Evolutionary conservation across 2,329 filamentous ascomycete genomes (phyloP).

Genomic region (Sporothrix phasma): DNA sequence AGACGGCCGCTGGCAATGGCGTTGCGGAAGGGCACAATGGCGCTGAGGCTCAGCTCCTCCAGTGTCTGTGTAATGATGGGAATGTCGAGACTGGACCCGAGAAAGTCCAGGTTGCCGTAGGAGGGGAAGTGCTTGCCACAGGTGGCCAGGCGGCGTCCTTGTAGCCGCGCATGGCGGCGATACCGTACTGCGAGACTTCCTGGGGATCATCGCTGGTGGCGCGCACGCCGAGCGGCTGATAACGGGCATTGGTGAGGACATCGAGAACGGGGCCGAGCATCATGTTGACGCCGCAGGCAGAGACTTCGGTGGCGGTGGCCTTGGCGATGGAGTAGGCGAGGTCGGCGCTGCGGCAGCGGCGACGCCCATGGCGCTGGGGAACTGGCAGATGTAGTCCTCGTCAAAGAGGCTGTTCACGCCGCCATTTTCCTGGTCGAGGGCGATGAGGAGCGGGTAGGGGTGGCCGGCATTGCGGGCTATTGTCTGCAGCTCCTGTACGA

Average conservation of each 20-base stretch:
- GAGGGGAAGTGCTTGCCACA: slow-evolving; percentile 96
- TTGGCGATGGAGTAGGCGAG: slow-evolving; percentile 85
- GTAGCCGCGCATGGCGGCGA: slow-evolving; percentile 84
- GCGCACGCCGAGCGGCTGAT: slow-evolving; percentile 81
- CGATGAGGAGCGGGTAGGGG: slow-evolving; percentile 78
- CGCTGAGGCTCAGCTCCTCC: slow-evolving; percentile 85
- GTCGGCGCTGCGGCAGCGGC: slow-evolving; percentile 78
- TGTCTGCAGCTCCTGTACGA: slow-evolving; percentile 85
- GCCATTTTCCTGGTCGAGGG: slow-evolving; percentile 93
- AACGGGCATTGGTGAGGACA: slow-evolving; percentile 84
- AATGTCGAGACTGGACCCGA: slow-evolving; percentile 82
- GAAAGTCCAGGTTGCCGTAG: slow-evolving; percentile 88
- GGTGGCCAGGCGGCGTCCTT: slow-evolving; percentile 77
- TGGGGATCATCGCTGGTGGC: slow-evolving; percentile 89
- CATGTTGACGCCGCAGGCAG: slow-evolving; percentile 89
- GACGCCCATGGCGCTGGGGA: slow-evolving; percentile 92
- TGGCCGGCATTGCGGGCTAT: slow-evolving; percentile 88
- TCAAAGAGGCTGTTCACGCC: slow-evolving; percentile 95
- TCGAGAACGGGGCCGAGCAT: slow-evolving; percentile 91
- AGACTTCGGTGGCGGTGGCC: slow-evolving; percentile 84
- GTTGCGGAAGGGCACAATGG: slow-evolving; percentile 82
- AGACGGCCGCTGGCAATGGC: slow-evolving; percentile 72
- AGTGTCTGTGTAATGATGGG: slow-evolving; percentile 92
- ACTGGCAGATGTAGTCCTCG: slow-evolving; percentile 90
- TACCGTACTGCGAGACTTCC: slow-evolving; percentile 85